phyloP scores from a whole-genome alignment of 1,139 yeast species.

The Yamadazyma sp. region DNA sequence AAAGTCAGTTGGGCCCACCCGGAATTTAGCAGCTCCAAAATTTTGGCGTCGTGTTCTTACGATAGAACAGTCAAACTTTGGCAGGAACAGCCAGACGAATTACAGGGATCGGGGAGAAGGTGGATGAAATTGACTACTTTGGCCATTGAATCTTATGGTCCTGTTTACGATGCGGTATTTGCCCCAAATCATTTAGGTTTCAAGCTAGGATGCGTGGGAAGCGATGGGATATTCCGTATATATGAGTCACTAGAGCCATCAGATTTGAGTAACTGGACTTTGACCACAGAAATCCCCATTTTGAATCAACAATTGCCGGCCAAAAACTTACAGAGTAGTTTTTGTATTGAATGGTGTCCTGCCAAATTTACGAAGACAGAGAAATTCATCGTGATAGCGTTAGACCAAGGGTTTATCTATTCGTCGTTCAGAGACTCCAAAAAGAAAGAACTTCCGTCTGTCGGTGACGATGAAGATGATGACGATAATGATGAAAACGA shows the following conservation, averaged over 20 bases:
- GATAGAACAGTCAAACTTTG: constrained; percentile 87
- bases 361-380: constrained; percentile 74
- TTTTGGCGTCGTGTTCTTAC: constrained; percentile 84
- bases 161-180: constrained; percentile 84
- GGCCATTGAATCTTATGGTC: constrained; percentile 79
- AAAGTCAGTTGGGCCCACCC: constrained; percentile 93
- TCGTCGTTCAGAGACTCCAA: constrained; percentile 26
- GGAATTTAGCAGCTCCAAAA: constrained; percentile 71
- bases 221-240: constrained; percentile 83
- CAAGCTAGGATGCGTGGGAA: constrained; percentile 82
- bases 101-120: constrained; percentile 71
- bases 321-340: constrained; percentile 80
- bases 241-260: constrained; percentile 91
- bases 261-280: constrained; percentile 78
- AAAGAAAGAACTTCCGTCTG: constrained; percentile 4
- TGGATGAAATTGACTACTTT: constrained; percentile 78
- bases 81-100: constrained; percentile 86
- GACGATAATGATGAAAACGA: constrained; percentile 11
- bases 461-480: too few relatives aligned
- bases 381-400: constrained; percentile 79
- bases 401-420: constrained; percentile 83
- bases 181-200: constrained; percentile 87
- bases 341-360: constrained; percentile 91
- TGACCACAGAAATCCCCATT: constrained; percentile 71
- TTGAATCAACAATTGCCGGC: constrained; percentile 63